These are phyloP conservation scores for Emergomyces orientalis DNA, from an alignment of 2,329 filamentous ascomycete species.

Conservation along the genomic window DNA sequence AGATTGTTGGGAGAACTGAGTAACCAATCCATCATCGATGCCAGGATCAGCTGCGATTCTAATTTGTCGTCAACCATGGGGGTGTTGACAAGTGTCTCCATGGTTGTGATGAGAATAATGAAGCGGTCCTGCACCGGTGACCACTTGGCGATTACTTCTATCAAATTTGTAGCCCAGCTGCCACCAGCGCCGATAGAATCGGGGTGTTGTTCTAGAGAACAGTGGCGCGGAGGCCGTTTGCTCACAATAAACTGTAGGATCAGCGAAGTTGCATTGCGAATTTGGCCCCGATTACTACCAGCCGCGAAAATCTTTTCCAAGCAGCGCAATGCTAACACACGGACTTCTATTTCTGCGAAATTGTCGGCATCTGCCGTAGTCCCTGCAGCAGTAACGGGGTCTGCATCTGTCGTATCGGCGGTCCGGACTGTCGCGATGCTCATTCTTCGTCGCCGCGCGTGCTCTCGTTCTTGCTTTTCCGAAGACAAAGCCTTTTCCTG, in stretches of 20 bases:
- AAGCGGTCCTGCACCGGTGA: conserved; percentile 91
- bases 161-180: conserved; percentile 75
- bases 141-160: conserved; percentile 73
- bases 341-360: conserved; percentile 79
- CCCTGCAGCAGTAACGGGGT: conserved; percentile 57
- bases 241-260: conserved; percentile 62
- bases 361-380: conserved; percentile 82
- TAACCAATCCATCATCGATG: conserved; percentile 70
- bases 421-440: conserved; percentile 73
- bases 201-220: conserved; percentile 36
- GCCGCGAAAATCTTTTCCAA: conserved; percentile 76
- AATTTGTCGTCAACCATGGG: conserved; percentile 62
- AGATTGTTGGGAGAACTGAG: conserved; percentile 83
- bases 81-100: conserved; percentile 64
- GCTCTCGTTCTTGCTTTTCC: conserved; percentile 59
- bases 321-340: conserved; percentile 73
- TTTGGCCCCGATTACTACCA: conserved; percentile 67
- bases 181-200: conserved; percentile 38
- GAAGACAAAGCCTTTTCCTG: conserved; percentile 57
- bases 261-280: conserved; percentile 64
- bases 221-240: conserved; percentile 47
- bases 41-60: conserved; percentile 62
- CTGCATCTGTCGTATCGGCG: conserved; percentile 58
- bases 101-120: conserved; percentile 70
- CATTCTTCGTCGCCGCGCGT: conserved; percentile 55